Evolutionary conservation across 306 rosid species (phyloP).

Genomic region (Abrus pulchellus): DNA sequence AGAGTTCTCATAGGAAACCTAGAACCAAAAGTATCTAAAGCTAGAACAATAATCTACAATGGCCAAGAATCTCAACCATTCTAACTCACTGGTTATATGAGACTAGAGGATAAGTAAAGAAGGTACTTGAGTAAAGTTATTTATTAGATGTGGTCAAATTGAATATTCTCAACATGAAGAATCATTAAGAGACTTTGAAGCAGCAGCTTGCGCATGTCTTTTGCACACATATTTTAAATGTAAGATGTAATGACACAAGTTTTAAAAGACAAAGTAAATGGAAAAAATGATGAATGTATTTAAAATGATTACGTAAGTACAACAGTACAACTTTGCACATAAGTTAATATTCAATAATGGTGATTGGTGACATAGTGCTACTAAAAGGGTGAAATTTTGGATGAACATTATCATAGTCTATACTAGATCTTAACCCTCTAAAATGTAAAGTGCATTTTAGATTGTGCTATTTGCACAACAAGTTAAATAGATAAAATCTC

Average conservation of each 20-base stretch:
- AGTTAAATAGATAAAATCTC: too few relatives aligned
- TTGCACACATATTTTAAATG: not conserved
- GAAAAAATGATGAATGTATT: not conserved
- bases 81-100: constrained; percentile 19
- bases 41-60: constrained; percentile 37
- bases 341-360: constrained; percentile 2
- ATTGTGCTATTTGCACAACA: too few relatives aligned
- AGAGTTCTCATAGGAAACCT: too few relatives aligned
- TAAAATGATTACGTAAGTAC: constrained; percentile 11
- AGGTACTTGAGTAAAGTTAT: not conserved
- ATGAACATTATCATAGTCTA: not conserved
- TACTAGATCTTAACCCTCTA: too few relatives aligned
- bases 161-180: constrained; percentile 48
- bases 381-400: not conserved
- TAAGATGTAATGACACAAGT: not conserved
- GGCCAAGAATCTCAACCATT: constrained; percentile 25
- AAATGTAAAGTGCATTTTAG: too few relatives aligned
- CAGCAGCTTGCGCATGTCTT: constrained; percentile 21
- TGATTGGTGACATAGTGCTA: not conserved
- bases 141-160: constrained; percentile 11
- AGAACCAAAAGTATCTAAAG: too few relatives aligned
- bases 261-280: not conserved
- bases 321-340: constrained; percentile 9
- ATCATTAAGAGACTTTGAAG: constrained; percentile 44
- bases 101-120: constrained; percentile 5